phyloP scores from a whole-genome alignment of 306 rosid species.

The Cucurbita moschata region DNA sequence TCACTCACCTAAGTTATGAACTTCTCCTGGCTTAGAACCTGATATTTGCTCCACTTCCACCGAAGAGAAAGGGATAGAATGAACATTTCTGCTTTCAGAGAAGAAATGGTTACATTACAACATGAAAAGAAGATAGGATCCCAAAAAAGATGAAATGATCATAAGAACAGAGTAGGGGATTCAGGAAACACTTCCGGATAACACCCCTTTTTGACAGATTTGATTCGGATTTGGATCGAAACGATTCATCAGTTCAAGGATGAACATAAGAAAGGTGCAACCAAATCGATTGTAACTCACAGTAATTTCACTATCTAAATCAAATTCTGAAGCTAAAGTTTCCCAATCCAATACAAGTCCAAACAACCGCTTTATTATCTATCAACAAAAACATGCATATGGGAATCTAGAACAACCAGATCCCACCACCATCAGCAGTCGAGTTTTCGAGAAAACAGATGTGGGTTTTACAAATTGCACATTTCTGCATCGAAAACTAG shows the following conservation, averaged over 20 bases:
- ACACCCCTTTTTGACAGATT: not conserved
- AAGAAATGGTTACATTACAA: not conserved
- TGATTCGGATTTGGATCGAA: not conserved
- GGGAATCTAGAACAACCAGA: not conserved
- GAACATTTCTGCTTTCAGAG: slow-evolving; percentile 35
- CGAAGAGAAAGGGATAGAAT: slow-evolving; percentile 48
- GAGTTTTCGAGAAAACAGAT: not conserved
- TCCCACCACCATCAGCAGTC: not conserved
- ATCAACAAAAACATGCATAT: not conserved
- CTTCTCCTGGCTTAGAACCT: slow-evolving; percentile 78
- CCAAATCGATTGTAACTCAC: not conserved
- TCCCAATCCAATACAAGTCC: not conserved
- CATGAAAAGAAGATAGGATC: not conserved
- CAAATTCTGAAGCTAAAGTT: not conserved
- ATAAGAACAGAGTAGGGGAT: not conserved
- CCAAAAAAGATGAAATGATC: not conserved
- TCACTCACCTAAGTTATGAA: slow-evolving; percentile 62
- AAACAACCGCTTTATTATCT: not conserved
- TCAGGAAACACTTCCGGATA: not conserved
- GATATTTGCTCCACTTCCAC: slow-evolving; percentile 69
- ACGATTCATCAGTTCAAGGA: not conserved
- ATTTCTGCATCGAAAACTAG: not conserved
- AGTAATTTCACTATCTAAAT: not conserved
- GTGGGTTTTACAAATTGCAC: not conserved
- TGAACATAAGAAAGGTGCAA: not conserved